Evolutionary conservation across 1,139 yeast species (phyloP).

Genomic region (Candida neerlandica): DNA sequence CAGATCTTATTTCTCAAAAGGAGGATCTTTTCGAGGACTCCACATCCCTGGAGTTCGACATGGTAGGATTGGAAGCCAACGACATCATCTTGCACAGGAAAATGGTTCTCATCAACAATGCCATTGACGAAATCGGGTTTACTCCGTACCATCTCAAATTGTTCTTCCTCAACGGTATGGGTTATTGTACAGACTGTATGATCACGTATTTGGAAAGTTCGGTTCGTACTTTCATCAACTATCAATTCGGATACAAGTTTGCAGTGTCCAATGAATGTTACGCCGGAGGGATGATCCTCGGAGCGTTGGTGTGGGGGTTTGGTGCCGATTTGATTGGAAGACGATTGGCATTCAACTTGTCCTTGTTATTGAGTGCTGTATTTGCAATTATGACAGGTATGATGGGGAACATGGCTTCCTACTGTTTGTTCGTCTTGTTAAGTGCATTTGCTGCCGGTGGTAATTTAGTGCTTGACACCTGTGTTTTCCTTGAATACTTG

Average conservation of each 20-base stretch:
- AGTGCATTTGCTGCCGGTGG: constrained; percentile 58
- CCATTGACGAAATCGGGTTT: constrained; percentile 41
- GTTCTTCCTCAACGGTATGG: constrained; percentile 58
- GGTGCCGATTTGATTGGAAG: constrained; percentile 64
- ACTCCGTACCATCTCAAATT: constrained; percentile 38
- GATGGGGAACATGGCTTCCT: constrained; percentile 48
- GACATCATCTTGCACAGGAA: constrained; percentile 29
- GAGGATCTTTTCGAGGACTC: constrained; percentile 13
- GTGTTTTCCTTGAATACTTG: constrained; percentile 59
- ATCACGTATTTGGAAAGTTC: constrained; percentile 44
- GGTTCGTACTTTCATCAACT: constrained; percentile 42
- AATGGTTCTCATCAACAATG: constrained; percentile 32
- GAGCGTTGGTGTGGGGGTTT: constrained; percentile 60
- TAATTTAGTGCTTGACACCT: constrained; percentile 60
- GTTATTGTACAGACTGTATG: constrained; percentile 66
- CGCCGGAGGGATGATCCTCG: constrained; percentile 53
- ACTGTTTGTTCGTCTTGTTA: constrained; percentile 51
- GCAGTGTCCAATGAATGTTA: constrained; percentile 32
- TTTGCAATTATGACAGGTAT: constrained; percentile 59
- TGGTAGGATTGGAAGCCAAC: constrained; percentile 27
- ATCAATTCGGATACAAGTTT: constrained; percentile 40
- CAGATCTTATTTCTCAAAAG: constrained; percentile 3
- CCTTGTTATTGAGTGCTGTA: constrained; percentile 51
- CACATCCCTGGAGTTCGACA: constrained; percentile 21
- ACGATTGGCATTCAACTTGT: constrained; percentile 55